Evolutionary conservation across 495 filamentous ascomycete genomes (phyloP), one percentile per base, ranked within the genome.

Genomic region (Pseudomonodictys pantanalensis): DNA sequence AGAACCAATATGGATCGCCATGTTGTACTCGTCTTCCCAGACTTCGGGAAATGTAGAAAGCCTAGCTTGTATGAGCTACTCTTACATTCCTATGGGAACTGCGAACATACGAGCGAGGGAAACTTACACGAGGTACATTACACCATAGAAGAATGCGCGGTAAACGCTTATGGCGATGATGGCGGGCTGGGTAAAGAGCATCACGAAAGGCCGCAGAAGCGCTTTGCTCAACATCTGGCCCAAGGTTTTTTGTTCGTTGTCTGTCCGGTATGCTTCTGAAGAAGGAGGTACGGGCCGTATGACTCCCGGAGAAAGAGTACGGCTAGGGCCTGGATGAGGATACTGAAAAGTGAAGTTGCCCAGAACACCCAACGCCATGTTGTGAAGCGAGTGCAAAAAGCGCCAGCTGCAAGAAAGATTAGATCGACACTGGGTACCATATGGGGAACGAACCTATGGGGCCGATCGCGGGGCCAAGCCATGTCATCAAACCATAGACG

Each of bases 201-300:
- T 97, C 91, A 59, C 83, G 85, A 38, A 97, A 81, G 17, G 92
- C 93, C 22, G 86, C 83, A 73, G 97, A 92, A 52, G 92, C 79
- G 71, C 96, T 90, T 59, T 88, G 88, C 70, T 95, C 91, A 12
- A 91, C 12, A 56, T 56, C 39, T 56, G 44, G 41, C 52, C 33
- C 15, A 41, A 56, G 38, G 38, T 4, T 5, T 52, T 7, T 33
- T 39, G 7, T 24, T 25, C 15, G 15, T 6, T 12, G 7, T 23
- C 23, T 33, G 7, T 38, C 26, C 49, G n/a, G n/a, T n/a, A n/a
- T n/a, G n/a, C 20, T 54, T 43, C 10, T 24, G 30, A 8, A 18
- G 20, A 2, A 43, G 24, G 35, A 43, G 41, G 2, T 20, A n/a
- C 5, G 30, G 51, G 4, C 32, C 51, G 35, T 23, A 54, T 2